Percentiles rank a stretch among this genome's conserved stretches.
Conservation (phyloP, 805 yeast species). For the Lipomyces mesembrius region DNA sequence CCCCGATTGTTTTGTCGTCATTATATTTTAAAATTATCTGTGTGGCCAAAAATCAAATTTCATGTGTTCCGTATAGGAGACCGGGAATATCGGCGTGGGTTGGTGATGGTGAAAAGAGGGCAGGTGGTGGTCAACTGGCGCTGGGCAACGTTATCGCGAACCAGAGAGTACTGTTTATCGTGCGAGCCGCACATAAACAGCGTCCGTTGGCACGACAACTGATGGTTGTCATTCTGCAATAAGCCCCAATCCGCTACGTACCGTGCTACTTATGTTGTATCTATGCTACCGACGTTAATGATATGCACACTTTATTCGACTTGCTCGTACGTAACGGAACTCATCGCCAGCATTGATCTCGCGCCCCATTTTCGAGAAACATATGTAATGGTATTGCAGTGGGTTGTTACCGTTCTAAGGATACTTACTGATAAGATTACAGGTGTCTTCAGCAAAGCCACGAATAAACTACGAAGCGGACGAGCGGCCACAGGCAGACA, state of each 20-base stretch:
- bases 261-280: background rate
- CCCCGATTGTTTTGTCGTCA: constrained; percentile 18
- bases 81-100: background rate
- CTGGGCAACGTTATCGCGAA: background rate
- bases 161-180: background rate
- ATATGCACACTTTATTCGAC: background rate
- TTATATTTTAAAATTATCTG: background rate
- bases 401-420: background rate
- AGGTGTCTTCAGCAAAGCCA: constrained; percentile 10
- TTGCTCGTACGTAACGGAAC: background rate
- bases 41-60: constrained; percentile 11
- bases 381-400: background rate
- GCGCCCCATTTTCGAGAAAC: background rate
- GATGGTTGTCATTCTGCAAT: background rate
- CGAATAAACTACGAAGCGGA: constrained; percentile 12
- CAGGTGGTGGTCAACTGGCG: background rate
- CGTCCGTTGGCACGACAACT: constrained; percentile 10
- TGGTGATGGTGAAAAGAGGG: background rate
- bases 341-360: background rate
- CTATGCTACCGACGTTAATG: background rate
- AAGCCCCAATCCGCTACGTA: background rate
- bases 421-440: background rate
- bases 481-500: constrained; percentile 10
- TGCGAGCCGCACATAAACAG: constrained; percentile 2
- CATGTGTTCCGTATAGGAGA: background rate